Conservation (phyloP, 2,329 filamentous ascomycete species). For the Neofusicoccum ribis region DNA sequence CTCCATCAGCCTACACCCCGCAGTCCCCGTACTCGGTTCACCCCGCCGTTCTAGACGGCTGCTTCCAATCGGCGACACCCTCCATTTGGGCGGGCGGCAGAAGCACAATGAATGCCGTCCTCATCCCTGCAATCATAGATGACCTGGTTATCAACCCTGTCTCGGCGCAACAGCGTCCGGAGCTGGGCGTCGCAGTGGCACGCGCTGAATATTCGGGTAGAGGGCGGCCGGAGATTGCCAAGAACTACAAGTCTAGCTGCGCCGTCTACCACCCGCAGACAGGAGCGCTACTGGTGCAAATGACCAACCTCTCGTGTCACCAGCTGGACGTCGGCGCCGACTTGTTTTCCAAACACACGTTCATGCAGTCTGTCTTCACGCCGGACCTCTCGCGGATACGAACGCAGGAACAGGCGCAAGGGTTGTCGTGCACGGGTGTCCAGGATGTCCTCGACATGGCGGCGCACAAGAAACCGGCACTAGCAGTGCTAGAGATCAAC, state of each 20-base stretch:
- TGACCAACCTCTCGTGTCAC: slow-evolving; percentile 25
- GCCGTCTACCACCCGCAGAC: slow-evolving; percentile 17
- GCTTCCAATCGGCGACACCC: slow-evolving; percentile 30
- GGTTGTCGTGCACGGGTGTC: slow-evolving; percentile 7
- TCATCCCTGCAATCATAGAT: slow-evolving; percentile 26
- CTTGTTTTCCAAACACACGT: slow-evolving; percentile 19
- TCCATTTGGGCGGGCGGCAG: slow-evolving; percentile 24
- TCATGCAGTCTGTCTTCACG: slow-evolving; percentile 24
- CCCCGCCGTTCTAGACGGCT: slow-evolving; percentile 35
- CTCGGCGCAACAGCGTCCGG: not conserved
- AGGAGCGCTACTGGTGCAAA: slow-evolving; percentile 23
- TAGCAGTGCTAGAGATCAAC: slow-evolving; percentile 38
- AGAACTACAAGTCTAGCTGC: slow-evolving; percentile 19
- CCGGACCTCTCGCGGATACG: slow-evolving; percentile 25
- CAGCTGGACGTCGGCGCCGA: slow-evolving; percentile 25
- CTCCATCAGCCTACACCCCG: slow-evolving; percentile 20
- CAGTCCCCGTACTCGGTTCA: slow-evolving; percentile 37
- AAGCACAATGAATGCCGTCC: slow-evolving; percentile 22
- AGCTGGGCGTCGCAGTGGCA: not conserved
- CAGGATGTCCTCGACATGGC: slow-evolving; percentile 34
- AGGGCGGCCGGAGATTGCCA: slow-evolving; percentile 21
- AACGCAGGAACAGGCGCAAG: not conserved
- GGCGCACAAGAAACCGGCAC: slow-evolving; percentile 37
- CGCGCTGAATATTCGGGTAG: slow-evolving; percentile 22
- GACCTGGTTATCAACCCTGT: slow-evolving; percentile 24